Percentiles rank a stretch among this genome's conserved stretches.
Evolutionary conservation across 1,284 basidiomycete genomes (phyloP).

Genomic region (Rhodotorula sp.): DNA sequence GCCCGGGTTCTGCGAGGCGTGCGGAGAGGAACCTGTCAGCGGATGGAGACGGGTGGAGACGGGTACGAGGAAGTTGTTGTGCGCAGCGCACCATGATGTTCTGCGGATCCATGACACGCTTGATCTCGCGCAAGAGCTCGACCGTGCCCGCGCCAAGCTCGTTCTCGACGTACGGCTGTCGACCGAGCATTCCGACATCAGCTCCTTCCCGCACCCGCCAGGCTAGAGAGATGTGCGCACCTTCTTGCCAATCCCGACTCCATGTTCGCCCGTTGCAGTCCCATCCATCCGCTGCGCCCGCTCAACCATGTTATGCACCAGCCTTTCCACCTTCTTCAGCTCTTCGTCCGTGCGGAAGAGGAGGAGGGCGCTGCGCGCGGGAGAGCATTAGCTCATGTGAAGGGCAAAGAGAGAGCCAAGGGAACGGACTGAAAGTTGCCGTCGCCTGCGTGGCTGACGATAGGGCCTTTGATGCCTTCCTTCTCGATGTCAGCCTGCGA

Average conservation of each 20-base stretch:
- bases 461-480: slow-evolving; percentile 37
- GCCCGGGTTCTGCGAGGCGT: slow-evolving; percentile 30
- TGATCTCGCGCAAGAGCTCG: slow-evolving; percentile 40
- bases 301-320: slow-evolving; percentile 66
- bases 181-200: too few species aligned
- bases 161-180: slow-evolving; percentile 37
- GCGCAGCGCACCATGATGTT: slow-evolving; percentile 40
- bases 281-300: slow-evolving; percentile 72
- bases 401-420: background rate
- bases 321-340: slow-evolving; percentile 54
- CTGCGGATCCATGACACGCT: slow-evolving; percentile 40
- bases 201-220: too few species aligned
- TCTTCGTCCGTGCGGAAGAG: slow-evolving; percentile 66
- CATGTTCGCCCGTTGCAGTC: slow-evolving; percentile 58
- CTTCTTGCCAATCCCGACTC: slow-evolving; percentile 43
- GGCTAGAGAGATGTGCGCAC: background rate
- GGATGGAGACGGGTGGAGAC: too few species aligned
- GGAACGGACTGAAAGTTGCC: slow-evolving; percentile 37
- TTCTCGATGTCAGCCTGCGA: slow-evolving; percentile 27
- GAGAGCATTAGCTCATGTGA: background rate
- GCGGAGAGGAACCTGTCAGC: background rate
- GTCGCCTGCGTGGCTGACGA: slow-evolving; percentile 41
- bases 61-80: too few species aligned
- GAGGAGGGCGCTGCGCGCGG: slow-evolving; percentile 47
- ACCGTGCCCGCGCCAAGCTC: slow-evolving; percentile 44